A percentile compares a stretch with the other conserved stretches of the same genome.
Conservation (phyloP, 1,139 yeast species). For the Kurtzmaniella natalensis region DNA sequence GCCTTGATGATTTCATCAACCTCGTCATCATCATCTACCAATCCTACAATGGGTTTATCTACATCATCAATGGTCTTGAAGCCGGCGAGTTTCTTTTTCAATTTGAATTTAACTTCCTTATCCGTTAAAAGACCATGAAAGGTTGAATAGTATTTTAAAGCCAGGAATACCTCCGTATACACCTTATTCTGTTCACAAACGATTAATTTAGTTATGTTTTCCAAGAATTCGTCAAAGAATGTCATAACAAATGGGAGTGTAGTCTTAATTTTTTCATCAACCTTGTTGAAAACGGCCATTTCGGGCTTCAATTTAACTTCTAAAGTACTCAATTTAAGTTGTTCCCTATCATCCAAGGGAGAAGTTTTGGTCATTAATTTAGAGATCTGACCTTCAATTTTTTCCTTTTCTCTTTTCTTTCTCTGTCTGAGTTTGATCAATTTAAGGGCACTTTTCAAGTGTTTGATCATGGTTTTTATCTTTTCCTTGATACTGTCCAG, state of each 20-base stretch:
- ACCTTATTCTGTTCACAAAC: constrained; percentile 31
- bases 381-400: constrained; percentile 35
- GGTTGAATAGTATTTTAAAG: constrained; percentile 27
- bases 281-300: constrained; percentile 25
- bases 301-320: constrained; percentile 28
- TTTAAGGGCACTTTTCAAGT: constrained; percentile 34
- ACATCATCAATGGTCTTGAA: constrained; percentile 14
- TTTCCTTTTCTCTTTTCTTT: constrained; percentile 39
- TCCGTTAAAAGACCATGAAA: constrained; percentile 33
- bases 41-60: constrained; percentile 3
- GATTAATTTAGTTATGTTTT: constrained; percentile 31
- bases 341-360: constrained; percentile 37
- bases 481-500: constrained; percentile 25
- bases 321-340: constrained; percentile 23
- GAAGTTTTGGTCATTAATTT: constrained; percentile 36
- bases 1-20: constrained; percentile 20
- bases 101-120: constrained; percentile 8
- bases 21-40: neutral
- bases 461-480: constrained; percentile 35
- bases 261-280: constrained; percentile 37
- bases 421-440: constrained; percentile 42
- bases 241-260: constrained; percentile 45
- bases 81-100: neutral
- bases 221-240: constrained; percentile 50
- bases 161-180: constrained; percentile 22